Evolutionary conservation across 805 yeast species (phyloP).

Genomic region (Komagataella phaffii): DNA sequence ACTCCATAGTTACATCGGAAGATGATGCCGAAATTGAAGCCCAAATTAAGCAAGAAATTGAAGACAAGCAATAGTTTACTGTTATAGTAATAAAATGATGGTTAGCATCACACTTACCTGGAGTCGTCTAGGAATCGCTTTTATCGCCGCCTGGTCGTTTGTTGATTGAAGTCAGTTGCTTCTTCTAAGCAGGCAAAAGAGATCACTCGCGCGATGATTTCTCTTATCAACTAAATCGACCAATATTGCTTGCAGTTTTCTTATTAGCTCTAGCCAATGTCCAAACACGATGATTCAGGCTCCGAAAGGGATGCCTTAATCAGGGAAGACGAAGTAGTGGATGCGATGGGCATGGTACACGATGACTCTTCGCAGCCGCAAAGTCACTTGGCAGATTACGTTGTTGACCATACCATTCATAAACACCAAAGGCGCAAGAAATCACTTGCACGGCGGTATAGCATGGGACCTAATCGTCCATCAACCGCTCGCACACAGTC

Average conservation of each 20-base stretch:
- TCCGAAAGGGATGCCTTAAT: background rate
- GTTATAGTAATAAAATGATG: too few relatives aligned
- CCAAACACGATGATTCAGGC: background rate
- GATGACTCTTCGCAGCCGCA: conserved; percentile 2
- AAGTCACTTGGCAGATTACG: background rate
- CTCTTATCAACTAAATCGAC: background rate
- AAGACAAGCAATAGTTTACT: background rate
- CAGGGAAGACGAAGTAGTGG: conserved; percentile 3
- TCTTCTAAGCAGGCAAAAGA: background rate
- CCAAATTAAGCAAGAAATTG: background rate
- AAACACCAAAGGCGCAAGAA: background rate
- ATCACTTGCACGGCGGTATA: background rate
- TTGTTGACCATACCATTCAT: background rate
- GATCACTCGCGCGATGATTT: background rate
- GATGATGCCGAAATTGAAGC: background rate
- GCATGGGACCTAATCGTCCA: background rate
- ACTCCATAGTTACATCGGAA: conserved; percentile 1
- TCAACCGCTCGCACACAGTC: background rate
- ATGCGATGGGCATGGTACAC: conserved; percentile 6
- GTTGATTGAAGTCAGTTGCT: background rate
- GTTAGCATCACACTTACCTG: too few relatives aligned
- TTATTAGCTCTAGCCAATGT: background rate
- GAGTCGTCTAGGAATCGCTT: background rate
- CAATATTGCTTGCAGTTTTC: background rate
- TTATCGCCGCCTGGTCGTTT: too few relatives aligned